A percentile compares a stretch with the other conserved stretches of the same genome.
phyloP scores from a whole-genome alignment of 805 yeast genomes.

The Wickerhamomyces tratensis region DNA sequence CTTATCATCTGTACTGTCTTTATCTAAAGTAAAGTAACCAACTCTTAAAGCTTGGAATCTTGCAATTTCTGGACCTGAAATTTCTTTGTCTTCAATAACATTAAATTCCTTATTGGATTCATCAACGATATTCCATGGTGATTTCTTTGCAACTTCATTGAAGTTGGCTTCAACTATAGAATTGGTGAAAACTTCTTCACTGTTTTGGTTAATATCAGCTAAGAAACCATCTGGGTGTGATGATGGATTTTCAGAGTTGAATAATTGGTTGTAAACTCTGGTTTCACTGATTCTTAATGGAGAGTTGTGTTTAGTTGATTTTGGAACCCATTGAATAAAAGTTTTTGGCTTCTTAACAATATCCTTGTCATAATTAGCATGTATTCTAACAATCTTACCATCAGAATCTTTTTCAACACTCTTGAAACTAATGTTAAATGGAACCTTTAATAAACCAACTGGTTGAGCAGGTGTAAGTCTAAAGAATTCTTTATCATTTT shows the following conservation, averaged over 20 bases:
- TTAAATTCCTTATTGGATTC: constrained; percentile 52
- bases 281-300: constrained; percentile 66
- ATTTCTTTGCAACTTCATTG: constrained; percentile 49
- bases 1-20: constrained; percentile 52
- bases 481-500: constrained; percentile 62
- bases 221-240: constrained; percentile 83
- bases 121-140: constrained; percentile 65
- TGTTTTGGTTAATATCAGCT: constrained; percentile 70
- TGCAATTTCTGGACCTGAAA: constrained; percentile 63
- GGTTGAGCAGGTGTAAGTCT: constrained; percentile 91
- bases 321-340: constrained; percentile 93
- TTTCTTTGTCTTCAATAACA: constrained; percentile 55
- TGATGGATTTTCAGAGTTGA: constrained; percentile 85
- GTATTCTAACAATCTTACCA: constrained; percentile 62
- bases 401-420: constrained; percentile 49
- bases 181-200: constrained; percentile 55
- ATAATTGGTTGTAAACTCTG: constrained; percentile 79
- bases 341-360: constrained; percentile 68
- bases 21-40: constrained; percentile 90
- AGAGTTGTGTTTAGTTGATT: constrained; percentile 45
- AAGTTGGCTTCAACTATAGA: constrained; percentile 79
- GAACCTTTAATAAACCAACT: constrained; percentile 90
- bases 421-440: constrained; percentile 67
- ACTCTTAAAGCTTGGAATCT: constrained; percentile 97
- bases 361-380: constrained; percentile 72